Conservation (phyloP, 2,329 filamentous ascomycete species). For the Aspergillus arachidicola region DNA sequence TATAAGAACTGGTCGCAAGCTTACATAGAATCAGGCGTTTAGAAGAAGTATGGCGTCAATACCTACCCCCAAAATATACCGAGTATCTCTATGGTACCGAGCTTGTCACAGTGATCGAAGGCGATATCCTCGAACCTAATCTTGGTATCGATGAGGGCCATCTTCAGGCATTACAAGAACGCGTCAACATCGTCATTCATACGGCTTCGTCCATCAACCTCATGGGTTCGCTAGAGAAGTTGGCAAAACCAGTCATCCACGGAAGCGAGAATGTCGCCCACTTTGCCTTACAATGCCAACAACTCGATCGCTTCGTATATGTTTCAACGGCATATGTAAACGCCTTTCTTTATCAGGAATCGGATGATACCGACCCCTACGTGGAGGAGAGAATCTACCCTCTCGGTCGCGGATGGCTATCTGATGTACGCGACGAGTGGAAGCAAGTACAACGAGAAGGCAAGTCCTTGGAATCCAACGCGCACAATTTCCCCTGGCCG, state of each 20-base stretch:
- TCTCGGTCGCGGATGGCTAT: not conserved
- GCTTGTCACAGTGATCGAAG: slow-evolving; percentile 14
- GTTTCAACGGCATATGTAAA: slow-evolving; percentile 24
- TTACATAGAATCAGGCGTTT: not conserved
- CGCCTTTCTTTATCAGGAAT: slow-evolving; percentile 11
- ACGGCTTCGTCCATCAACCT: slow-evolving; percentile 20
- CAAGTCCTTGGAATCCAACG: slow-evolving; percentile 2
- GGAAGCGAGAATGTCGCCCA: slow-evolving; percentile 13
- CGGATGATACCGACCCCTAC: slow-evolving; percentile 1
- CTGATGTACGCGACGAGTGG: not conserved
- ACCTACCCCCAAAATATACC: slow-evolving; percentile 5
- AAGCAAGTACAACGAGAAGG: slow-evolving; percentile 3
- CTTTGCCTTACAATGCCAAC: slow-evolving; percentile 9
- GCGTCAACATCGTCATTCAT: slow-evolving; percentile 21
- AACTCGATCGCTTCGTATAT: slow-evolving; percentile 21
- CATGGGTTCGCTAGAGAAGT: not conserved
- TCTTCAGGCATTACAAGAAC: not conserved
- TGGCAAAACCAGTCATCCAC: slow-evolving; percentile 7
- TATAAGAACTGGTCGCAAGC: not conserved
- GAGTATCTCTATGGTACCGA: slow-evolving; percentile 4
- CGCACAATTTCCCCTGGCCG: slow-evolving; percentile 16
- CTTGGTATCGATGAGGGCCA: slow-evolving; percentile 9
- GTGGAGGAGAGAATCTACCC: slow-evolving; percentile 20
- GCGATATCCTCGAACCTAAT: slow-evolving; percentile 14
- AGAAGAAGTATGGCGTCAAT: slow-evolving; percentile 11